phyloP scores from a whole-genome alignment of 768 basidiomycete species.

The Mycena olivaceomarginata region DNA sequence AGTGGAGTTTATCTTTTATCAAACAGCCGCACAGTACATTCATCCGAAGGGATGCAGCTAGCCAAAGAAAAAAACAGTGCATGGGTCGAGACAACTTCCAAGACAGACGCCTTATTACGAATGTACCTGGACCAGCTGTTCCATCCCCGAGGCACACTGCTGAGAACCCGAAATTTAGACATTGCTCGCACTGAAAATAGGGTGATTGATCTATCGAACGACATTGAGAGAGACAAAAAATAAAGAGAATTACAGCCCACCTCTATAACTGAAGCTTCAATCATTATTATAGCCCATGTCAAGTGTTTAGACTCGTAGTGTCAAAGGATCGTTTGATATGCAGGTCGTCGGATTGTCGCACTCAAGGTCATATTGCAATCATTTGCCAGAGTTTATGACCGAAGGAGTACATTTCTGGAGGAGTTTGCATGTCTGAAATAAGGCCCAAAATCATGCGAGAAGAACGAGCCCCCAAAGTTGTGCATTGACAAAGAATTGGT shows the following conservation, averaged over 20 bases:
- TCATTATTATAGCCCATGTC: neutral
- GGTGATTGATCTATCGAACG: neutral
- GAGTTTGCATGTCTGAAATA: neutral
- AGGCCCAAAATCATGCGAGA: neutral
- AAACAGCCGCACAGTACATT: too few species aligned
- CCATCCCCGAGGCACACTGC: neutral
- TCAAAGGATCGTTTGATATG: neutral
- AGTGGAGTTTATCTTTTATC: too few species aligned
- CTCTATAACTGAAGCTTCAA: neutral
- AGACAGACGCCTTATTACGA: too few species aligned
- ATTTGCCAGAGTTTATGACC: neutral
- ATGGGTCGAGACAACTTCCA: too few species aligned
- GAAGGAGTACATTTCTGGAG: neutral
- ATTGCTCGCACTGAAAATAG: neutral
- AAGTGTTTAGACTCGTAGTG: neutral
- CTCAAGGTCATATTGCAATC: neutral
- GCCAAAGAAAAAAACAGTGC: too few species aligned
- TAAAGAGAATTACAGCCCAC: neutral
- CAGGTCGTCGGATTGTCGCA: neutral
- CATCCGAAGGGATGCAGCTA: too few species aligned
- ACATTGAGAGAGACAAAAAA: neutral
- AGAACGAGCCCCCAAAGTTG: neutral
- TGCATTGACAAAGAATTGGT: neutral
- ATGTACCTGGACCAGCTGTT: too few species aligned
- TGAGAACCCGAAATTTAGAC: neutral